Conservation (phyloP, 176 grass and related monocot species). For the Triticum dicoccoides region DNA sequence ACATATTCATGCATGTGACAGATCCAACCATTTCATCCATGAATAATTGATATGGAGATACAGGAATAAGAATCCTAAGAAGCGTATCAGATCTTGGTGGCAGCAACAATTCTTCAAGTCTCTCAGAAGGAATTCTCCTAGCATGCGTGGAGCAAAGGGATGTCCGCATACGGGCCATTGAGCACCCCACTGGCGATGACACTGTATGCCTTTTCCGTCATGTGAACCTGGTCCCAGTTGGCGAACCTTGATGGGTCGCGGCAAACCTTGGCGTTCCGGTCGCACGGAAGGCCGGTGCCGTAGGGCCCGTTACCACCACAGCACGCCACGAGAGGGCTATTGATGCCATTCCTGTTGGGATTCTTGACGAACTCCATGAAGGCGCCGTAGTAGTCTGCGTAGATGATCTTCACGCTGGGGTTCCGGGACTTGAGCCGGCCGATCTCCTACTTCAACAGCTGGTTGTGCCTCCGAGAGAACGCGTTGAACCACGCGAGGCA, state of each 20-base stretch:
- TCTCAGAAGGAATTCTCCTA: not conserved
- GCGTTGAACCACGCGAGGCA: slow-evolving; percentile 44
- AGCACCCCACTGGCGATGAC: not conserved
- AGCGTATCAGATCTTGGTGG: no score
- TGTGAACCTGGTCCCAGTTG: not conserved
- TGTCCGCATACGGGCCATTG: not conserved
- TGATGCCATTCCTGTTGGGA: not conserved
- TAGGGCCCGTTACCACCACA: no score
- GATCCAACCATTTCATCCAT: no score
- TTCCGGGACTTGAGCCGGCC: not conserved
- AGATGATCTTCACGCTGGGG: slow-evolving; percentile 31
- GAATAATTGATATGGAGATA: no score
- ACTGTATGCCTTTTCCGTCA: not conserved
- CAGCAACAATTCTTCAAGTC: no score
- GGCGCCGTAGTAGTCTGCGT: not conserved
- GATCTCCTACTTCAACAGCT: slow-evolving; percentile 8
- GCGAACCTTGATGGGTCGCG: not conserved
- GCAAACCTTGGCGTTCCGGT: not conserved
- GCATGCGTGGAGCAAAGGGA: not conserved
- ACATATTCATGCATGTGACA: no score
- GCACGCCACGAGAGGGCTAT: no score
- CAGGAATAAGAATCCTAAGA: no score
- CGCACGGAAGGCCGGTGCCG: no score
- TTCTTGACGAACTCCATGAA: slow-evolving; percentile 25
- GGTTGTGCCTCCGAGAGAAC: slow-evolving; percentile 38